Percentiles rank a stretch among this genome's conserved stretches.
These are phyloP conservation scores for Pezicula carpinea DNA, from an alignment of 2,329 filamentous ascomycete genomes.

Conservation along the genomic window DNA sequence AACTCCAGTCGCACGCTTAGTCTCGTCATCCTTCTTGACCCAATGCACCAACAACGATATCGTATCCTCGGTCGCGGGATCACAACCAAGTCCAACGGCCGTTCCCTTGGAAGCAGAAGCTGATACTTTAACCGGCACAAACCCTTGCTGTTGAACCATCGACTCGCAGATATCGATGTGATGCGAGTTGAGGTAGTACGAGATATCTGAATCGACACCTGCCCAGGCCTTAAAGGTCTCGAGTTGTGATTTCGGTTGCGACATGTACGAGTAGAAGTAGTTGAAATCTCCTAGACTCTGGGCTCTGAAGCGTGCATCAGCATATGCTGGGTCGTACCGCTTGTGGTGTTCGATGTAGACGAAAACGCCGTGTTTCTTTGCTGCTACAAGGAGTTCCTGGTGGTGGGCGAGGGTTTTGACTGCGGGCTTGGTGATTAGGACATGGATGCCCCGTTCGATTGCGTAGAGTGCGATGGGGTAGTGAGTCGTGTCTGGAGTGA, in stretches of 20 bases:
- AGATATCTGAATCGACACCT: conserved; percentile 86
- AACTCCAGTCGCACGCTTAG: conserved; percentile 75
- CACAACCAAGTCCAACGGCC: conserved; percentile 74
- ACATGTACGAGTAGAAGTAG: conserved; percentile 98
- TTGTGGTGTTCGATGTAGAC: conserved; percentile 97
- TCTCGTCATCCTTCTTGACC: conserved; percentile 65
- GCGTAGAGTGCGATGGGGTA: conserved; percentile 90
- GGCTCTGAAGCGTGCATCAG: conserved; percentile 77
- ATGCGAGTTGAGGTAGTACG: conserved; percentile 93
- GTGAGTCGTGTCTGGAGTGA: conserved; percentile 91
- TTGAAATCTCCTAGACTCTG: conserved; percentile 85
- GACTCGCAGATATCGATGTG: conserved; percentile 90
- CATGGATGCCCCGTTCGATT: conserved; percentile 81
- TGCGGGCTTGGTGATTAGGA: conserved; percentile 90
- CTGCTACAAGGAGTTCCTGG: conserved; percentile 66
- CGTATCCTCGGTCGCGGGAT: conserved; percentile 80
- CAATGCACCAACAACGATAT: conserved; percentile 89
- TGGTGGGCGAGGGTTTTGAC: conserved; percentile 82
- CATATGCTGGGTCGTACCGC: conserved; percentile 89
- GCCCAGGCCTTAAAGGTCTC: conserved; percentile 96
- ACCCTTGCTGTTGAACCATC: conserved; percentile 73
- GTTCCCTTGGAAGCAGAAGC: conserved; percentile 75
- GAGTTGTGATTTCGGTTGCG: conserved; percentile 83
- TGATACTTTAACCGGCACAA: conserved; percentile 72
- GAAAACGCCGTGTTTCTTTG: conserved; percentile 72